These are phyloP conservation scores for Microstegium vimineum DNA, from an alignment of 176 grass and related monocot species.

Conservation along the genomic window DNA sequence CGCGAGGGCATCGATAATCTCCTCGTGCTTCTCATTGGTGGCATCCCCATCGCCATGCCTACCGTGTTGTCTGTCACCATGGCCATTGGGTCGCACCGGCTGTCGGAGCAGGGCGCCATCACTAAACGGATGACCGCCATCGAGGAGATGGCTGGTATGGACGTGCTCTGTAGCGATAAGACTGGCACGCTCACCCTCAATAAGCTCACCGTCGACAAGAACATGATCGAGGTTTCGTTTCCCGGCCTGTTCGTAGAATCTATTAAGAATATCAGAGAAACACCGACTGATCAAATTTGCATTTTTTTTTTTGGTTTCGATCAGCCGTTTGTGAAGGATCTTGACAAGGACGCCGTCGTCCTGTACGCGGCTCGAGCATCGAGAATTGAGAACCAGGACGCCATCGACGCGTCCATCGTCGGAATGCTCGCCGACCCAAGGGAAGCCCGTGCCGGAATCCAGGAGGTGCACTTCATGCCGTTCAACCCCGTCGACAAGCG, in stretches of 20 bases:
- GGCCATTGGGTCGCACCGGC: constrained; percentile 77
- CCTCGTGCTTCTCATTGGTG: constrained; percentile 80
- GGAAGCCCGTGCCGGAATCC: constrained; percentile 62
- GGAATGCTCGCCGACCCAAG: constrained; percentile 58
- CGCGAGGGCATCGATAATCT: constrained; percentile 84
- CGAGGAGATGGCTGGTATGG: constrained; percentile 98
- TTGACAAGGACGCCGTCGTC: constrained; percentile 44
- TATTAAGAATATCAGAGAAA: too few species aligned
- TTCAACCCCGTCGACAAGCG: constrained; percentile 94
- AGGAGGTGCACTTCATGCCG: constrained; percentile 89
- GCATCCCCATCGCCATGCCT: constrained; percentile 93
- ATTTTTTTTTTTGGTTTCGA: too few species aligned
- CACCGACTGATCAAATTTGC: not conserved
- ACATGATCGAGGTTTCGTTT: too few species aligned
- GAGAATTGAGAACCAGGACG: constrained; percentile 74
- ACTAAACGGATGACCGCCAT: constrained; percentile 96
- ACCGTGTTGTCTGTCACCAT: constrained; percentile 85
- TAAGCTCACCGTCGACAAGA: constrained; percentile 80
- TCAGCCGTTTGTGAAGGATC: constrained; percentile 50
- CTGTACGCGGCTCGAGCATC: constrained; percentile 63
- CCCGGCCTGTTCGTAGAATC: too few species aligned
- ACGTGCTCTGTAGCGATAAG: constrained; percentile 97
- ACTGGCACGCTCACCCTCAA: constrained; percentile 92
- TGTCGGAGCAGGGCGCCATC: constrained; percentile 78
- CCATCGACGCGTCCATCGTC: constrained; percentile 74